These are phyloP conservation scores for Fusarium marasasianum DNA, from an alignment of 2,329 filamentous ascomycete genomes.

Conservation along the genomic window DNA sequence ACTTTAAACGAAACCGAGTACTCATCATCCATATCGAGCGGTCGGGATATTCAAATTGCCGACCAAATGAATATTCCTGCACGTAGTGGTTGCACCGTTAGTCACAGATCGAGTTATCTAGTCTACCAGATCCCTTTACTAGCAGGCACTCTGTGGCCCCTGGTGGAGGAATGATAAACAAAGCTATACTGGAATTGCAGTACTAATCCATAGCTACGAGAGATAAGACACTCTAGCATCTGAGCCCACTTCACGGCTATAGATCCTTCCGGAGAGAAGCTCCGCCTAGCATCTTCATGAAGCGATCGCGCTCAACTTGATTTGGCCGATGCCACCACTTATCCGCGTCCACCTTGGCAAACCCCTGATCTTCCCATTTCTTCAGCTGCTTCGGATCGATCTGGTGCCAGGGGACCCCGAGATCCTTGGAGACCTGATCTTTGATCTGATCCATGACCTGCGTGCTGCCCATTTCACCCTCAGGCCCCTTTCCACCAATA, in stretches of 20 bases:
- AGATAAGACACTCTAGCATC: background rate
- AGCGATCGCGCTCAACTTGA: conserved; percentile 15
- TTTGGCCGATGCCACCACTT: conserved; percentile 27
- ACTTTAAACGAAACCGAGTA: background rate
- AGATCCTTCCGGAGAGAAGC: background rate
- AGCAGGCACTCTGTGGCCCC: background rate
- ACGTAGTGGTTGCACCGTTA: background rate
- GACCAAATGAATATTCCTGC: background rate
- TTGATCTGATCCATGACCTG: background rate
- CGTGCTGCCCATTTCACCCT: rapidly evolving
- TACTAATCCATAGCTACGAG: background rate
- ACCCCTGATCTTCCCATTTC: conserved; percentile 18
- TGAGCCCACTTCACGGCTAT: background rate
- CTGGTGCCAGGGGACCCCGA: conserved; percentile 25
- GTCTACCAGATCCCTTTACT: background rate
- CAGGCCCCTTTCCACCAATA: background rate
- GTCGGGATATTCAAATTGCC: background rate
- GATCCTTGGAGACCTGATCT: conserved; percentile 32
- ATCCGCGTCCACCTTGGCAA: conserved; percentile 5
- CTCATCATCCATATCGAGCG: background rate
- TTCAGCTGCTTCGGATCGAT: conserved; percentile 4
- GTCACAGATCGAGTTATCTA: background rate
- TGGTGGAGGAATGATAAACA: background rate
- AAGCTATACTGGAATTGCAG: background rate
- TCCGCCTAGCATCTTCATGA: background rate